A percentile compares a stretch with the other conserved stretches of the same genome.
Evolutionary conservation across 2,329 filamentous ascomycete genomes (phyloP).

Genomic region (Ceratocystis variospora): DNA sequence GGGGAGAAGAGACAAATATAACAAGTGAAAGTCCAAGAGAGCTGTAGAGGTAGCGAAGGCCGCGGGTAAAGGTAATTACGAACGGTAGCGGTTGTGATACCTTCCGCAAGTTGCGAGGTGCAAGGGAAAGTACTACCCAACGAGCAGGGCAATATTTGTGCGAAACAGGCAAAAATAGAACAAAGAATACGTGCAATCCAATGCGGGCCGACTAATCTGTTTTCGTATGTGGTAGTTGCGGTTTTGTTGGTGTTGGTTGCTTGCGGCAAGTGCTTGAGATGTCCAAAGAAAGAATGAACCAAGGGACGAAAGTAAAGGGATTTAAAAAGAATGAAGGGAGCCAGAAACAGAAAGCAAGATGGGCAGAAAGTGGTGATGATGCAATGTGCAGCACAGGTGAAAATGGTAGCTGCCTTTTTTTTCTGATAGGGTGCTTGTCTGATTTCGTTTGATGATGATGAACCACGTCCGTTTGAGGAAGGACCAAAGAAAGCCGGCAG

Average conservation of each 20-base stretch:
- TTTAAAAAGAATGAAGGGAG: not conserved
- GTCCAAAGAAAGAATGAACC: not conserved
- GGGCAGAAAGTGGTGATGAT: not conserved
- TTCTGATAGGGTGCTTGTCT: not conserved
- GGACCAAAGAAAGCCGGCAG: not conserved
- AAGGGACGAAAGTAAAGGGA: not conserved
- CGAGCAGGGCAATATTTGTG: not conserved
- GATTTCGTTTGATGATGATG: not conserved
- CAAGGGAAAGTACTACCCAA: not conserved
- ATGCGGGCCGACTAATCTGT: too few relatives aligned
- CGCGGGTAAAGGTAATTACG: not conserved
- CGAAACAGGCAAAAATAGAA: not conserved
- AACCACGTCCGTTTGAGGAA: not conserved
- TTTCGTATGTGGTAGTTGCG: not conserved
- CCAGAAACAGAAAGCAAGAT: not conserved
- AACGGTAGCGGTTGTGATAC: slow-evolving; percentile 4
- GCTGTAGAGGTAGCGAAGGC: not conserved
- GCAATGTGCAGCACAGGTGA: not conserved
- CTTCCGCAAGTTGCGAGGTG: not conserved
- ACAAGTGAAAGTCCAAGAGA: not conserved
- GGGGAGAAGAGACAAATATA: not conserved
- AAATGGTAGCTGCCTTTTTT: not conserved
- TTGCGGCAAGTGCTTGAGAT: not conserved
- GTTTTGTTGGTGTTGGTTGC: not conserved
- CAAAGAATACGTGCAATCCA: not conserved